Percentiles rank a stretch among this genome's conserved stretches.
These are phyloP conservation scores for Microcyclosporella mali DNA, from an alignment of 2,329 filamentous ascomycete genomes.

Conservation along the genomic window DNA sequence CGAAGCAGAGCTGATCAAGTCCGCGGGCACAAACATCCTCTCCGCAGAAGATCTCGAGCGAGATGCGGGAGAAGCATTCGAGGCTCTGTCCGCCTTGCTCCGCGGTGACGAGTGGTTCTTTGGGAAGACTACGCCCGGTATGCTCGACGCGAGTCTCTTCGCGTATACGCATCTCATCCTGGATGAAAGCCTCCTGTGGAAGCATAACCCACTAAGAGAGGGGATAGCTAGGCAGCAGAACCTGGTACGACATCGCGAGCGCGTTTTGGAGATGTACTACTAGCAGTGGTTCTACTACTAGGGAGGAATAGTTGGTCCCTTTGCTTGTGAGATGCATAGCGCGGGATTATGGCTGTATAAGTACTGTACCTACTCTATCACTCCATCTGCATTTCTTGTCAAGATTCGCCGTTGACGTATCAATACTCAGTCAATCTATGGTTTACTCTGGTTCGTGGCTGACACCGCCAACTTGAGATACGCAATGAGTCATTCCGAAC, in stretches of 20 bases:
- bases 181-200: conserved; percentile 58
- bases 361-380: background rate
- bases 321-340: no score
- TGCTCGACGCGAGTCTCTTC: conserved; percentile 87
- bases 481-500: no score
- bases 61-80: conserved; percentile 57
- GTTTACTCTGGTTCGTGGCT: no score
- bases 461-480: no score
- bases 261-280: conserved; percentile 51
- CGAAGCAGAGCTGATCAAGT: conserved; percentile 64
- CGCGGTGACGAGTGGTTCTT: conserved; percentile 58
- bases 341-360: background rate
- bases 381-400: no score
- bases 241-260: conserved; percentile 59
- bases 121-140: conserved; percentile 50
- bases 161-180: conserved; percentile 80
- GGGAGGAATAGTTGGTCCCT: background rate
- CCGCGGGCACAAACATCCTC: conserved; percentile 32
- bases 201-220: conserved; percentile 53
- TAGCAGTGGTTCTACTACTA: no score
- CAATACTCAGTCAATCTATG: no score
- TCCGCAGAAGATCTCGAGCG: conserved; percentile 50
- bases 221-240: conserved; percentile 53
- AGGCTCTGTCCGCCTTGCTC: conserved; percentile 55
- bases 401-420: no score